These are phyloP conservation scores for Phytophthora sp. DNA, from an alignment of 352 stramenopile species.

Conservation along the genomic window DNA sequence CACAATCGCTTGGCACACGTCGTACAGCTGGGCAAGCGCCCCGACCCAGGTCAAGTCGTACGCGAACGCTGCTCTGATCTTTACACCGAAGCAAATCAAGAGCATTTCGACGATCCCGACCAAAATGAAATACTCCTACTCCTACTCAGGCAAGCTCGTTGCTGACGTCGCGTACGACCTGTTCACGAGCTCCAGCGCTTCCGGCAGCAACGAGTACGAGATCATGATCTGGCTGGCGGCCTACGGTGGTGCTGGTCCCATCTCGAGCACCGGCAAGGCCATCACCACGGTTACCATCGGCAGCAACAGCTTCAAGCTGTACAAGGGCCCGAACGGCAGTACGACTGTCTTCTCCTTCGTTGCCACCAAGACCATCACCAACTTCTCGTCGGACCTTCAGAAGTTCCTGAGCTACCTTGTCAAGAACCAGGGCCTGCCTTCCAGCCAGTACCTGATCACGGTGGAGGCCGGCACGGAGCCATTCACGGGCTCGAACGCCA, in stretches of 20 bases:
- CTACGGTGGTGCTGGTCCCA: slow-evolving; percentile 27
- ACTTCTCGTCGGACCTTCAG: slow-evolving; percentile 27
- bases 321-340: slow-evolving; percentile 36
- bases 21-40: slow-evolving; percentile 37
- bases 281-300: slow-evolving; percentile 27
- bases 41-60: slow-evolving; percentile 48
- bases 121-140: slow-evolving; percentile 36
- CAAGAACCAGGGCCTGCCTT: slow-evolving; percentile 27
- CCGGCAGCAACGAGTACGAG: slow-evolving; percentile 37
- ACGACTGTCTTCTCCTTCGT: slow-evolving; percentile 43
- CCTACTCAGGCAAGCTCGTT: slow-evolving; percentile 32
- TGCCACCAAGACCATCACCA: slow-evolving; percentile 25
- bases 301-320: slow-evolving; percentile 30
- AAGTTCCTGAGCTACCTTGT: slow-evolving; percentile 31
- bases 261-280: slow-evolving; percentile 35
- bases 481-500: slow-evolving; percentile 30
- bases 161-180: slow-evolving; percentile 38
- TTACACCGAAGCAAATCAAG: slow-evolving; percentile 31
- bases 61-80: slow-evolving; percentile 44
- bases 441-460: slow-evolving; percentile 34
- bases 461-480: slow-evolving; percentile 37
- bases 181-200: slow-evolving; percentile 33
- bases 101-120: slow-evolving; percentile 37
- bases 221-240: slow-evolving; percentile 47
- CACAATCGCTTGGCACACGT: slow-evolving; percentile 48